Evolutionary conservation across 2,329 filamentous ascomycete genomes (phyloP).

Genomic region (Chaetomium sp.): DNA sequence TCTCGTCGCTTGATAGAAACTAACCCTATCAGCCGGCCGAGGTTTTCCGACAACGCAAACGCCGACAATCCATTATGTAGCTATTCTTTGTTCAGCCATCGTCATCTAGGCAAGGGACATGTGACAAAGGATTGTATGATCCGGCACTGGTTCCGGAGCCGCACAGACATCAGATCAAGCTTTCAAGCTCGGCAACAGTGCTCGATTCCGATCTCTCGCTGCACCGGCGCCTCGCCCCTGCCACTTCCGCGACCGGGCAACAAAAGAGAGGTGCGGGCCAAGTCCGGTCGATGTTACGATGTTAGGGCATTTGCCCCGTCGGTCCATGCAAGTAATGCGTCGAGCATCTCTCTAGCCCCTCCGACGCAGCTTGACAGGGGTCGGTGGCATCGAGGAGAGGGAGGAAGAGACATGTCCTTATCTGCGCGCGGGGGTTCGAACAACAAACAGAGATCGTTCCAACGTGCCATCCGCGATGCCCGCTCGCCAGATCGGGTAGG

Average conservation of each 20-base stretch:
- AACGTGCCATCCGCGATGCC: slow-evolving; percentile 19
- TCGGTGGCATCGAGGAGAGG: slow-evolving; percentile 20
- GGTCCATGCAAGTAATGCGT: slow-evolving; percentile 31
- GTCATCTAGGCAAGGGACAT: slow-evolving; percentile 35
- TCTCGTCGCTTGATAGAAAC: background rate
- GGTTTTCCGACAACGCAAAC: background rate
- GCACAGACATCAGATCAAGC: slow-evolving; percentile 37
- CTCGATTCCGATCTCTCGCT: slow-evolving; percentile 1
- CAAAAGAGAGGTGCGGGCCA: slow-evolving; percentile 6
- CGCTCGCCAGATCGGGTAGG: slow-evolving; percentile 25
- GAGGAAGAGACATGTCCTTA: slow-evolving; percentile 28
- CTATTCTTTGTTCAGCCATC: slow-evolving; percentile 33
- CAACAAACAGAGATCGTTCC: slow-evolving; percentile 23
- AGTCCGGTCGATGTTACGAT: slow-evolving; percentile 30
- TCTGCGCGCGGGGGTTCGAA: slow-evolving; percentile 32
- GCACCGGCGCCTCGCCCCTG: background rate
- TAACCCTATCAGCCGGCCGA: background rate
- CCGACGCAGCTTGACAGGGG: slow-evolving; percentile 31
- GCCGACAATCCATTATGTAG: slow-evolving; percentile 29
- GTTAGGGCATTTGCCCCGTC: slow-evolving; percentile 27
- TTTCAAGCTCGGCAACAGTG: background rate
- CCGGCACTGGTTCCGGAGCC: slow-evolving; percentile 32
- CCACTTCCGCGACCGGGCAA: background rate
- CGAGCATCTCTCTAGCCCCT: slow-evolving; percentile 19
- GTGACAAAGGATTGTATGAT: slow-evolving; percentile 37